A percentile compares a stretch with the other conserved stretches of the same genome.
phyloP scores from a whole-genome alignment of 2,329 filamentous ascomycete species.

The Leptographium radiaticola region DNA sequence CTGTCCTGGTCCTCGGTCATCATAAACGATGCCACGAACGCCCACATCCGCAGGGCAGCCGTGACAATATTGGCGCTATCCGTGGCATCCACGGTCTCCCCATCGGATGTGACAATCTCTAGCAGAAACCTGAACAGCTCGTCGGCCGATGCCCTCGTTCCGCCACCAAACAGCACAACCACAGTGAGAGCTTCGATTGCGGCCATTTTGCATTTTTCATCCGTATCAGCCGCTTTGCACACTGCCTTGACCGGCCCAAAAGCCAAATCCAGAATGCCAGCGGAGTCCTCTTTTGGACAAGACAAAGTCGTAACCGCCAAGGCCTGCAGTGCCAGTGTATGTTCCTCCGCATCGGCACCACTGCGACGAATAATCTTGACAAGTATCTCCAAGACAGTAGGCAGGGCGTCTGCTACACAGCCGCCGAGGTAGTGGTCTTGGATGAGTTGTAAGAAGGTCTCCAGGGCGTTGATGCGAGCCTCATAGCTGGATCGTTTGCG shows the following conservation, averaged over 20 bases:
- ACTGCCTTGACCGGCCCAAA: conserved; percentile 44
- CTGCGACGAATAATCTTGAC: conserved; percentile 57
- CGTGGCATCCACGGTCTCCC: conserved; percentile 54
- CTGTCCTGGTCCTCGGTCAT: conserved; percentile 55
- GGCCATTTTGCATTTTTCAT: conserved; percentile 49
- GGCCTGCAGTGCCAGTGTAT: conserved; percentile 56
- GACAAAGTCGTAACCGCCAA: conserved; percentile 59
- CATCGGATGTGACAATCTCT: conserved; percentile 70
- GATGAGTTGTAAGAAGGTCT: conserved; percentile 49
- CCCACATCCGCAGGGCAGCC: conserved; percentile 67
- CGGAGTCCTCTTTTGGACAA: conserved; percentile 32
- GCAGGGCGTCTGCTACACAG: conserved; percentile 43
- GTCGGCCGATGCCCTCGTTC: conserved; percentile 51
- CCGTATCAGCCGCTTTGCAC: conserved; percentile 55
- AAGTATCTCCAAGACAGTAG: conserved; percentile 52
- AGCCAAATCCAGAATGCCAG: conserved; percentile 52
- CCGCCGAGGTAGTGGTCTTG: conserved; percentile 55
- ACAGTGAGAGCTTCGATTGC: conserved; percentile 63
- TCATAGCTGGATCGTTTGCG: conserved; percentile 67
- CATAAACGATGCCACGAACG: conserved; percentile 51
- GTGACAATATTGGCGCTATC: conserved; percentile 60
- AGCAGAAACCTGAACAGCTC: conserved; percentile 64
- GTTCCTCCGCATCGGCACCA: conserved; percentile 55
- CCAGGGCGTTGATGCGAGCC: conserved; percentile 52
- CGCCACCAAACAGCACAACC: conserved; percentile 65